Evolutionary conservation across 2,329 filamentous ascomycete species (phyloP).

Genomic region (Xylaria sp.): DNA sequence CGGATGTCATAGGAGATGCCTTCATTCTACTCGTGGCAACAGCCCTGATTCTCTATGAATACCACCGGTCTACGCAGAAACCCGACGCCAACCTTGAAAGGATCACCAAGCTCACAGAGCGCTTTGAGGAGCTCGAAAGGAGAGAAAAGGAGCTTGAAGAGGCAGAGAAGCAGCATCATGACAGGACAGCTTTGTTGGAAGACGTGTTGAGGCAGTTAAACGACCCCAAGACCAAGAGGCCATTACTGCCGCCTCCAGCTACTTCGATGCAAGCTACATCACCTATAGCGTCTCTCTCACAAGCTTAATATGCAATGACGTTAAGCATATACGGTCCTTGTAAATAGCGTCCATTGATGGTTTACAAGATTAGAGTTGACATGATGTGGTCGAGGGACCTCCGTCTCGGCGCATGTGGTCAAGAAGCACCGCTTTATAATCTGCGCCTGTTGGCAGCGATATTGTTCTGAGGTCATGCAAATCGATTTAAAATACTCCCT

Average conservation of each 20-base stretch:
- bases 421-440: neutral
- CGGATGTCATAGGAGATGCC: constrained; percentile 67
- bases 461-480: neutral
- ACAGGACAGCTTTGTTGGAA: constrained; percentile 59
- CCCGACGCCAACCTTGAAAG: constrained; percentile 62
- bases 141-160: constrained; percentile 58
- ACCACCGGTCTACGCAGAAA: constrained; percentile 63
- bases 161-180: constrained; percentile 51
- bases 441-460: neutral
- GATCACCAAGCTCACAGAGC: constrained; percentile 55
- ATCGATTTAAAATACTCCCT: neutral
- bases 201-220: constrained; percentile 56
- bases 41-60: constrained; percentile 66
- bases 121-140: constrained; percentile 56
- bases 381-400: neutral
- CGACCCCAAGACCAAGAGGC: constrained; percentile 63
- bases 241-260: constrained; percentile 50
- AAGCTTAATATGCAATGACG: constrained; percentile 10
- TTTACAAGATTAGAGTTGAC: neutral
- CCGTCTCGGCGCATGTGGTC: neutral
- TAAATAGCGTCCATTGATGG: neutral
- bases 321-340: neutral
- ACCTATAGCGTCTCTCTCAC: constrained; percentile 31
- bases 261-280: constrained; percentile 37
- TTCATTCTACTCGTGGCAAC: constrained; percentile 67